Conservation (phyloP, 23 red algal genomes). For the Cyanidium caldarium region DNA sequence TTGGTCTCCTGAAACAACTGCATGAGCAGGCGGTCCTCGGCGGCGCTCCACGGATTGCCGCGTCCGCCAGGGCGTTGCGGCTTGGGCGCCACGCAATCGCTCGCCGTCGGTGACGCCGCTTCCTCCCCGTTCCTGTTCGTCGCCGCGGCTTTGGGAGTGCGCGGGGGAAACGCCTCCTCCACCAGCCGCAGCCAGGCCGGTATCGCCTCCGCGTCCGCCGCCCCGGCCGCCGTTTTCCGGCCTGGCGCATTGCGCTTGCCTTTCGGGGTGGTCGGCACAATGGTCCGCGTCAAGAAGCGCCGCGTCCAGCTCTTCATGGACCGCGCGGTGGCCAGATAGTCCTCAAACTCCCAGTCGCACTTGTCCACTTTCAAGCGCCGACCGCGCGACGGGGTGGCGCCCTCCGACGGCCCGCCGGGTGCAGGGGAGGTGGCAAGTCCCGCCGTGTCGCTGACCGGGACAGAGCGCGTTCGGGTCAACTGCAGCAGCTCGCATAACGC, state of each 20-base stretch:
- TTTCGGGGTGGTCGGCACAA: not conserved
- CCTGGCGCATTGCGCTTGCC: not conserved
- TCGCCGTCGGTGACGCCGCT: not conserved
- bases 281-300: not conserved
- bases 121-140: no score
- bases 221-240: not conserved
- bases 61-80: no score
- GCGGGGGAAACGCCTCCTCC: not conserved
- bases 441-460: no score
- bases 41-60: not conserved
- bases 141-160: no score
- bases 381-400: no score
- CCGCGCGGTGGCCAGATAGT: not conserved
- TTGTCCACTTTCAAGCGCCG: no score
- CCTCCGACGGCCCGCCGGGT: no score
- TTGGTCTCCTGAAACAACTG: not conserved
- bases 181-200: not conserved
- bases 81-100: not conserved
- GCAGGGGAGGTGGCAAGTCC: no score
- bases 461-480: no score
- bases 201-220: not conserved
- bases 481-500: no score
- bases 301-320: not conserved
- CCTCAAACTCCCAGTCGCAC: not conserved
- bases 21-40: not conserved